Evolutionary conservation across 148 eudicot species (phyloP), one percentile per base, ranked within the genome.

Genomic region (Persicaria maculosa): DNA sequence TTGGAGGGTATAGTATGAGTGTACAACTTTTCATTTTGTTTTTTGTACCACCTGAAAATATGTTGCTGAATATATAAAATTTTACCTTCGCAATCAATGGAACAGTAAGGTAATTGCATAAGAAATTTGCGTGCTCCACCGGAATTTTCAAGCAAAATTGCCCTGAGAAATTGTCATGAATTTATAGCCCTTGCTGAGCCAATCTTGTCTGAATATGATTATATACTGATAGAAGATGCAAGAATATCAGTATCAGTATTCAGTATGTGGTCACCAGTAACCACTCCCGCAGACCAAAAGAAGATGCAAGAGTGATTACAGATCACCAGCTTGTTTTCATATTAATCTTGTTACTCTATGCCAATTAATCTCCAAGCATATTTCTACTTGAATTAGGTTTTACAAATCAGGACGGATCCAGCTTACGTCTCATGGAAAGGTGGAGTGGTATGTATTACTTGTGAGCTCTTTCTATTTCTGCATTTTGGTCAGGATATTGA

Each of bases 401-500:
- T 95, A 79, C 97, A 82, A 75, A 82, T 97, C 47, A 90, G 94
- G 84, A 85, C 91, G 62, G 85, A 84, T 75, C 91, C 96, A 52
- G 55, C 82, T 20, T 83, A 79, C 76, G 91, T 86, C 72, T 74
- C 97, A 45, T 95, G 99, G 99, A 92, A 89, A 89, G 99, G 99
- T 36, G 99, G 92, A 76, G 99, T 88, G 65, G 99, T 95, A 86
- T 86, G 97, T 87, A 11, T 31, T 31, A 1, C 40, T 31, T 31
- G 40, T 31, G 40, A 31, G 40, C 40, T 31, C 40, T 31, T 31
- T 31, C 4, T 1, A 11, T 4, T 61, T 58, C 9, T 61, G 22
- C 72, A 44, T 44, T 69, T 69, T 44, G 50, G 20, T 68, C 44
- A 36, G 25, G 25, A 7, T 43, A 44, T 68, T 68, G 20, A 44